These are phyloP conservation scores for Helotiales sp. DNA, from an alignment of 2,329 filamentous ascomycete genomes.

Conservation along the genomic window DNA sequence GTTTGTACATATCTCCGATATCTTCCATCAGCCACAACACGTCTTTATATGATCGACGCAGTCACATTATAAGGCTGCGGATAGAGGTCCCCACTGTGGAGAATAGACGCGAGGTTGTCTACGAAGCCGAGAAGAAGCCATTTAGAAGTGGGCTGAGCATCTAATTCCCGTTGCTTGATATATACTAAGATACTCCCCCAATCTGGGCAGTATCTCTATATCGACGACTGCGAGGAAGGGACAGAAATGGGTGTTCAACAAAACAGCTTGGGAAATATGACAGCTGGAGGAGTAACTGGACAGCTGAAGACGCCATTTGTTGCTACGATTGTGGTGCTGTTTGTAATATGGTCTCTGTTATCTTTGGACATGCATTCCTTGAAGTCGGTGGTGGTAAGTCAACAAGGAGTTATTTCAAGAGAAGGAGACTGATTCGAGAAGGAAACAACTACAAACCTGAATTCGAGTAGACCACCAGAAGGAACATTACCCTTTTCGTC, in stretches of 20 bases:
- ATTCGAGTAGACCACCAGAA: background rate
- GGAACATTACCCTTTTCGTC: background rate
- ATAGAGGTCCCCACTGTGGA: background rate
- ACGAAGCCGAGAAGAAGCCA: background rate
- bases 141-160: background rate
- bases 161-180: background rate
- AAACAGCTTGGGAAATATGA: background rate
- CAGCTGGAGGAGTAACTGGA: background rate
- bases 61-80: background rate
- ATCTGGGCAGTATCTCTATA: background rate
- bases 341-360: conserved; percentile 10
- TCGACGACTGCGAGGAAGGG: background rate
- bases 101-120: background rate
- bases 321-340: conserved; percentile 4
- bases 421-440: background rate
- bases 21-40: background rate
- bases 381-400: background rate
- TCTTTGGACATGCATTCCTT: conserved; percentile 6
- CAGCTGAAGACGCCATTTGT: conserved; percentile 7
- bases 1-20: background rate
- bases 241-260: background rate
- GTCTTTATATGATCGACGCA: background rate
- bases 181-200: background rate
- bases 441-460: background rate
- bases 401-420: background rate